Evolutionary conservation across 1,284 basidiomycete species (phyloP).

Genomic region (Cutaneotrichosporon sp.): DNA sequence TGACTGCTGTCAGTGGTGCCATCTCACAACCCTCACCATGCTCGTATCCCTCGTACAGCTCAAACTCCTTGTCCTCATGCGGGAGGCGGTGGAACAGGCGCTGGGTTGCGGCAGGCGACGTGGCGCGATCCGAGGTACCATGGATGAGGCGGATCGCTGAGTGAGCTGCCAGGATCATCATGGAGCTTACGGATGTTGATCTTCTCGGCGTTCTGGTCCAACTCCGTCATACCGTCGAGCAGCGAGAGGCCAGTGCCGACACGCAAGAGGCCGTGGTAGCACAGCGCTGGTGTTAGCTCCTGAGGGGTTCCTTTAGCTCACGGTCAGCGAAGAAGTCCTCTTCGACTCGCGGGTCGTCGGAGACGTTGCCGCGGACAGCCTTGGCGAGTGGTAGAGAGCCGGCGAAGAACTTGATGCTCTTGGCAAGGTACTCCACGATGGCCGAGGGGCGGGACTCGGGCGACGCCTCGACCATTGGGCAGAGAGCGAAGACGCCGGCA

Average conservation of each 20-base stretch:
- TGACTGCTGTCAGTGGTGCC: conserved; percentile 33
- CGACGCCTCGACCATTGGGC: conserved; percentile 55
- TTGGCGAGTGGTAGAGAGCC: conserved; percentile 55
- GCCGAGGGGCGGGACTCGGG: conserved; percentile 53
- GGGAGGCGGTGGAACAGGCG: conserved; percentile 53
- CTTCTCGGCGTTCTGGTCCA: conserved; percentile 46
- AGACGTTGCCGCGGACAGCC: conserved; percentile 57
- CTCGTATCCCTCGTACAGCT: conserved; percentile 58
- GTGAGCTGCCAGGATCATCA: conserved; percentile 16
- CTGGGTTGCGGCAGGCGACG: conserved; percentile 53
- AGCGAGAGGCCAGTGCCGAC: conserved; percentile 57
- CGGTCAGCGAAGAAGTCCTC: conserved; percentile 54
- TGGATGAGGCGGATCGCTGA: conserved; percentile 57
- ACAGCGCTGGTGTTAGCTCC: conserved; percentile 40
- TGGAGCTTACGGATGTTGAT: conserved; percentile 51
- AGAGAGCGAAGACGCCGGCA: conserved; percentile 54
- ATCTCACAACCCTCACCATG: conserved; percentile 41
- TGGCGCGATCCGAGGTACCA: conserved; percentile 56
- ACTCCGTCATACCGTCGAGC: conserved; percentile 54
- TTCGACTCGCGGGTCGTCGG: conserved; percentile 58
- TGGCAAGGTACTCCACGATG: conserved; percentile 51
- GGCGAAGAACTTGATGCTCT: conserved; percentile 51
- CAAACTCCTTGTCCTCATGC: conserved; percentile 52
- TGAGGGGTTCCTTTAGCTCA: conserved; percentile 31
- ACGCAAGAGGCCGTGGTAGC: conserved; percentile 57